Evolutionary conservation across 1,284 basidiomycete species (phyloP).

Genomic region (Trichosporon inkin): DNA sequence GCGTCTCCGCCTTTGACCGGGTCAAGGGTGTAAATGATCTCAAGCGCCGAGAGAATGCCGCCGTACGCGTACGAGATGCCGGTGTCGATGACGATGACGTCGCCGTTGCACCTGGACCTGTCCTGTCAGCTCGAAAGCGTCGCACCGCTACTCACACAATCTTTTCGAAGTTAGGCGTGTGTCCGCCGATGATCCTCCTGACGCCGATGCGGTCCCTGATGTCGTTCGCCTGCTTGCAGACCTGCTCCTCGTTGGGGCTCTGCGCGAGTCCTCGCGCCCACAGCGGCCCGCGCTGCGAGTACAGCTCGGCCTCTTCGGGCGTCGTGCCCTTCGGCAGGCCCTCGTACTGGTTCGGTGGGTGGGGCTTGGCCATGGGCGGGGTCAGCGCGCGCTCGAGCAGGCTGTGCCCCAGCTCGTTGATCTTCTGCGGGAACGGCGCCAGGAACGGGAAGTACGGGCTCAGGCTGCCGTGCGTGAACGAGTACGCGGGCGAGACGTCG

Average conservation of each 20-base stretch:
- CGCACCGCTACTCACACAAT: constrained; percentile 53
- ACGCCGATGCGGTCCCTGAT: constrained; percentile 70
- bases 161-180: constrained; percentile 81
- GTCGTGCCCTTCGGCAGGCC: constrained; percentile 67
- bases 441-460: constrained; percentile 68
- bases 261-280: constrained; percentile 80
- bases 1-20: constrained; percentile 3
- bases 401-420: constrained; percentile 66
- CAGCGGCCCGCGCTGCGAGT: constrained; percentile 69
- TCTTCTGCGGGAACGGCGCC: constrained; percentile 70
- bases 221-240: constrained; percentile 66
- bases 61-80: constrained; percentile 92
- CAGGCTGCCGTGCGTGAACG: constrained; percentile 83
- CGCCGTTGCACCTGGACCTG: constrained; percentile 70
- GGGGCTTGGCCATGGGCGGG: constrained; percentile 62
- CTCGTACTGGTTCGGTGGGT: constrained; percentile 73
- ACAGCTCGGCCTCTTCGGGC: constrained; percentile 64
- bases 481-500: constrained; percentile 63
- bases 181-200: constrained; percentile 81
- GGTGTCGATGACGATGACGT: constrained; percentile 85
- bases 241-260: constrained; percentile 56
- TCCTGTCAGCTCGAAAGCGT: background rate
- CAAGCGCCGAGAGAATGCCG: constrained; percentile 79
- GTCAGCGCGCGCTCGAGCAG: constrained; percentile 61
- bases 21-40: constrained; percentile 70